These are phyloP conservation scores for Cardamine chenopodiifolia DNA, from an alignment of 345 rosid genomes.

Conservation along the genomic window DNA sequence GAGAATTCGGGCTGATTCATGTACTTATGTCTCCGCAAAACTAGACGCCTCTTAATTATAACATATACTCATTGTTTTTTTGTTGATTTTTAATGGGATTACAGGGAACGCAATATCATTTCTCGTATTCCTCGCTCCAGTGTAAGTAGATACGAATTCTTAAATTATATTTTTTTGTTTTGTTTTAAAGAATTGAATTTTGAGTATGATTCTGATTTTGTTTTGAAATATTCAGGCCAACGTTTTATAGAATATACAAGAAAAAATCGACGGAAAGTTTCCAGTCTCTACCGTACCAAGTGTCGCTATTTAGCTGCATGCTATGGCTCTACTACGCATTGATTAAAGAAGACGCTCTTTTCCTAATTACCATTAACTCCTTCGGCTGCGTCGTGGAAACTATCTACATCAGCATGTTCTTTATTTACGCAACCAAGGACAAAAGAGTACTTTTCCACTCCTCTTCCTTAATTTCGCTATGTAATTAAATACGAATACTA, in stretches of 20 bases:
- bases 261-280: conserved; percentile 79
- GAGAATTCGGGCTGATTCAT: conserved; percentile 12
- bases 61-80: not conserved
- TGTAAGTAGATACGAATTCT: conserved; percentile 54
- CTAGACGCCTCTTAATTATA: conserved; percentile 27
- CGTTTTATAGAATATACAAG: conserved; percentile 69
- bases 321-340: conserved; percentile 89
- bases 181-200: not conserved
- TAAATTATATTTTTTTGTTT: not conserved
- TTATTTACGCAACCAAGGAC: conserved; percentile 59
- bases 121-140: conserved; percentile 78
- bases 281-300: conserved; percentile 79
- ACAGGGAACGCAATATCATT: conserved; percentile 78
- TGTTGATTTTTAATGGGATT: conserved; percentile 2
- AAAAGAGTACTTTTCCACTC: conserved; percentile 47
- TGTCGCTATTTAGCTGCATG: conserved; percentile 87
- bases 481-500: not conserved
- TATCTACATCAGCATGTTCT: conserved; percentile 61
- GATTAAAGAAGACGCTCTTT: conserved; percentile 58
- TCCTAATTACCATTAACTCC: conserved; percentile 81
- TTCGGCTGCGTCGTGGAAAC: conserved; percentile 77
- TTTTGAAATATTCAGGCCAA: conserved; percentile 54
- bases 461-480: not conserved
- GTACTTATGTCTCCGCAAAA: conserved; percentile 8
- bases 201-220: not conserved